phyloP scores from a whole-genome alignment of 2,329 filamentous ascomycete genomes.

The Aspergillus brunneoviolaceus region DNA sequence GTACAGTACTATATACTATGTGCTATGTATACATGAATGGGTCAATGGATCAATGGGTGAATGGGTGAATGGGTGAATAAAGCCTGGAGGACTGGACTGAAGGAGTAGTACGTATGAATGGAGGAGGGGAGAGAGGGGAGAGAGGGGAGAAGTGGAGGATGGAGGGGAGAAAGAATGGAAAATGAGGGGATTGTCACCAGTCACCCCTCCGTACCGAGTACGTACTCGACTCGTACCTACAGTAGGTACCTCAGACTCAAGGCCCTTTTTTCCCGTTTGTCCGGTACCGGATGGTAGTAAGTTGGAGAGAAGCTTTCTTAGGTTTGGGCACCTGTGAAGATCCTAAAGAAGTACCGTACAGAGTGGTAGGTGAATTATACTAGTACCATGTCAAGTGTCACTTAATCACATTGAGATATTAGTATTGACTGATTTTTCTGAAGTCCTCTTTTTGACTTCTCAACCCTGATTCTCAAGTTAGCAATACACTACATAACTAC shows the following conservation, averaged over 20 bases:
- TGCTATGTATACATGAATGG: no score
- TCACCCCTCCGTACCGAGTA: not conserved
- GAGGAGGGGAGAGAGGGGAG: not conserved
- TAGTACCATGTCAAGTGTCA: no score
- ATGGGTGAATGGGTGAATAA: not conserved
- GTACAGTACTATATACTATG: no score
- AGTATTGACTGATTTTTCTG: no score
- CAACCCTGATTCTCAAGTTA: not conserved
- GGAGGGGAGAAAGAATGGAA: not conserved
- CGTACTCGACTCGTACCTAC: no score
- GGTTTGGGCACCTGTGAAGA: not conserved
- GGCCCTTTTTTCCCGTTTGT: not conserved
- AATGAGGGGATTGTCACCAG: not conserved
- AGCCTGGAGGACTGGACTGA: no score
- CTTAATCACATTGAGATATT: no score
- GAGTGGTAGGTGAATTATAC: no score
- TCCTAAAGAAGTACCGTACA: not conserved
- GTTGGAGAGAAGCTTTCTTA: not conserved
- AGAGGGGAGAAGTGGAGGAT: not conserved
- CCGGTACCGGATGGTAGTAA: not conserved
- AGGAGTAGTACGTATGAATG: not conserved
- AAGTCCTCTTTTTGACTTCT: not conserved
- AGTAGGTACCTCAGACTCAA: no score
- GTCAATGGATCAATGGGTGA: not conserved
- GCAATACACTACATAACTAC: no score